Percentiles rank a stretch among this genome's conserved stretches.
These are phyloP conservation scores for Wickerhamiella sergipiensis DNA, from an alignment of 805 yeast species.

Conservation along the genomic window DNA sequence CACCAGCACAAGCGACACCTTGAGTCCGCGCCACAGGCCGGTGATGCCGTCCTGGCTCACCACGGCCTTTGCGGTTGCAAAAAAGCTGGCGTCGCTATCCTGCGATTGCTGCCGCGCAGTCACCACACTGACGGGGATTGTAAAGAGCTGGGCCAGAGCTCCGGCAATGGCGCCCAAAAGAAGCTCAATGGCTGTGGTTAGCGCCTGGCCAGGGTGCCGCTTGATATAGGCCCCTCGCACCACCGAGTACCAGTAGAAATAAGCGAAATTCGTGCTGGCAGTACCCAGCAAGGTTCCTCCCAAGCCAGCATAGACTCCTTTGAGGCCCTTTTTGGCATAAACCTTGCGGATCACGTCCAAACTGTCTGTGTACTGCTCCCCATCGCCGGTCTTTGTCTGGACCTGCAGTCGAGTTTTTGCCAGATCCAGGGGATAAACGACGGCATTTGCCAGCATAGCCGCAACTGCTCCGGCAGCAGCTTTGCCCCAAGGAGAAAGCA, in stretches of 20 bases:
- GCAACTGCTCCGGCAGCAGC: conserved; percentile 78
- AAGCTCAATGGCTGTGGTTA: conserved; percentile 53
- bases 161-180: conserved; percentile 70
- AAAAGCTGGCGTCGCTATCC: conserved; percentile 21
- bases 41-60: conserved; percentile 47
- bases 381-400: conserved; percentile 27
- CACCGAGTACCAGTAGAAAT: conserved; percentile 77
- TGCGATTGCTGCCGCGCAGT: conserved; percentile 43
- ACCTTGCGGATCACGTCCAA: conserved; percentile 50
- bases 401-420: conserved; percentile 67
- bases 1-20: conserved; percentile 65
- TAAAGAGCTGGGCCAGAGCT: conserved; percentile 63
- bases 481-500: conserved; percentile 49
- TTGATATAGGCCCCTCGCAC: conserved; percentile 44
- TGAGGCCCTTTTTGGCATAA: conserved; percentile 40
- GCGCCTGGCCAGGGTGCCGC: conserved; percentile 23
- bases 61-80: conserved; percentile 36
- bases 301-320: conserved; percentile 63
- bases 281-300: conserved; percentile 53
- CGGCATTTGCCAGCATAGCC: conserved; percentile 62
- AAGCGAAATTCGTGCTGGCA: conserved; percentile 67
- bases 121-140: conserved; percentile 68
- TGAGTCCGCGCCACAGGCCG: conserved; percentile 75
- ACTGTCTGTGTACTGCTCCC: conserved; percentile 35
- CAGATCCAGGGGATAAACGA: conserved; percentile 71